phyloP scores from a whole-genome alignment of 768 basidiomycete species.

The Cyathus striatus region DNA sequence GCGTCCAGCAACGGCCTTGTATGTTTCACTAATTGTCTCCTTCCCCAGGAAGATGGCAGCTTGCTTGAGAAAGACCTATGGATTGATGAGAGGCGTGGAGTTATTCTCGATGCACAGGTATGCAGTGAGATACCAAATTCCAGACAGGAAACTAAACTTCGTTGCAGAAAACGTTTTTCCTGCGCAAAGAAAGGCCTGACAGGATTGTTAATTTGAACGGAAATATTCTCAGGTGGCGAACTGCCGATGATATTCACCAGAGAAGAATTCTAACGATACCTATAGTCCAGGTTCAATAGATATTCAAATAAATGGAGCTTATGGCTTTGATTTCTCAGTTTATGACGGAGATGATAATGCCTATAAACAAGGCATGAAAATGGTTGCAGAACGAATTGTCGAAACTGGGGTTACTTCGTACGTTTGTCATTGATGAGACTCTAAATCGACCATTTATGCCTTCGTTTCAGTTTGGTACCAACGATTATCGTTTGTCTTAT shows the following conservation, averaged over 20 bases:
- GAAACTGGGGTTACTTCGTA: slow-evolving; percentile 89
- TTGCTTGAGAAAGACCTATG: slow-evolving; percentile 73
- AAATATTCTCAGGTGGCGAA: slow-evolving; percentile 62
- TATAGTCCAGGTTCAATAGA: slow-evolving; percentile 80
- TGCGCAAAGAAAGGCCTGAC: slow-evolving; percentile 54
- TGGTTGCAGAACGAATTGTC: slow-evolving; percentile 69
- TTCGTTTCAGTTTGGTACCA: slow-evolving; percentile 43
- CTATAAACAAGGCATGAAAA: slow-evolving; percentile 64
- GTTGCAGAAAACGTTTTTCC: slow-evolving; percentile 61
- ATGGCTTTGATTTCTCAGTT: slow-evolving; percentile 83
- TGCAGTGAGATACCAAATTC: slow-evolving; percentile 6
- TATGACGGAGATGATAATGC: slow-evolving; percentile 65
- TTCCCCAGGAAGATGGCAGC: slow-evolving; percentile 76
- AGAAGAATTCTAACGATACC: slow-evolving; percentile 4
- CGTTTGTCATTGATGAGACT: slow-evolving; percentile 18
- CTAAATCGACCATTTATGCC: background rate
- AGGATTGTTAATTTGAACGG: slow-evolving; percentile 66
- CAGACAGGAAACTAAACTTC: background rate
- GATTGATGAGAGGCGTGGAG: slow-evolving; percentile 72
- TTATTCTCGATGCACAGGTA: slow-evolving; percentile 75
- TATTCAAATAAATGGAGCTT: slow-evolving; percentile 88
- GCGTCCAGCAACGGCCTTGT: slow-evolving; percentile 58
- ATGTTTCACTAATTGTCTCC: slow-evolving; percentile 84
- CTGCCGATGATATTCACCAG: background rate
- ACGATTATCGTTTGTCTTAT: slow-evolving; percentile 60